phyloP scores from a whole-genome alignment of 169 alveolate genomes.

The Cyclospora cayetanensis region DNA sequence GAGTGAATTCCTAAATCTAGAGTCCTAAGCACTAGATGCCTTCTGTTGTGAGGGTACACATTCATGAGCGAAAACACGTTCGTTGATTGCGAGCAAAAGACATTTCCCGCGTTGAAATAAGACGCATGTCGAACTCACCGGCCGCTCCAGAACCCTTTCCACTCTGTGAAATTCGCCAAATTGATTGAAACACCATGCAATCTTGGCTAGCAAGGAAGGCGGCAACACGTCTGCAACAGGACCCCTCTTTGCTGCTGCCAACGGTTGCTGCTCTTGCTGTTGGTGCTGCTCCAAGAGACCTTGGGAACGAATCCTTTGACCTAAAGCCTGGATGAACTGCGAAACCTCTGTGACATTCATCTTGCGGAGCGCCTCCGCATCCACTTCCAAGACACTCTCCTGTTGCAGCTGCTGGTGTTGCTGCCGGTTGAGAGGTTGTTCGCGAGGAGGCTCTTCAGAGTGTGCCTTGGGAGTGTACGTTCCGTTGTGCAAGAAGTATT shows the following conservation, averaged over 20 bases:
- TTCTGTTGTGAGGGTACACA: no score
- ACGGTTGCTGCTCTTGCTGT: conserved; percentile 10
- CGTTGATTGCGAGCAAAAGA: no score
- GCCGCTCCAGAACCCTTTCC: not conserved
- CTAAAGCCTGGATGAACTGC: not conserved
- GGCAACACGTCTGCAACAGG: not conserved
- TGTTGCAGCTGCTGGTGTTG: conserved; percentile 2
- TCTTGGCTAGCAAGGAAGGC: not conserved
- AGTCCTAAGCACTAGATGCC: no score
- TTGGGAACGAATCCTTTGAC: not conserved
- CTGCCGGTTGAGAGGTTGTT: no score
- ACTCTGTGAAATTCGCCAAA: not conserved
- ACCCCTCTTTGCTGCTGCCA: not conserved
- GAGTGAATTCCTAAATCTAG: no score
- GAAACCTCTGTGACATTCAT: not conserved
- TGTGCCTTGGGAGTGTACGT: not conserved
- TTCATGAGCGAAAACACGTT: no score
- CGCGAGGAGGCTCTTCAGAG: no score
- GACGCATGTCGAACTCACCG: no score
- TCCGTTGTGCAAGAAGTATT: not conserved
- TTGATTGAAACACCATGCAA: conserved; percentile 20
- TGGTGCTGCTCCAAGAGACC: conserved; percentile 2
- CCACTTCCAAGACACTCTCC: not conserved
- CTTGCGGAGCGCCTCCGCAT: not conserved
- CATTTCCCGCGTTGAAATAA: no score